Base-by-base conservation (phyloP, 495 filamentous ascomycete species). In the Penicillium roqueforti region DNA sequence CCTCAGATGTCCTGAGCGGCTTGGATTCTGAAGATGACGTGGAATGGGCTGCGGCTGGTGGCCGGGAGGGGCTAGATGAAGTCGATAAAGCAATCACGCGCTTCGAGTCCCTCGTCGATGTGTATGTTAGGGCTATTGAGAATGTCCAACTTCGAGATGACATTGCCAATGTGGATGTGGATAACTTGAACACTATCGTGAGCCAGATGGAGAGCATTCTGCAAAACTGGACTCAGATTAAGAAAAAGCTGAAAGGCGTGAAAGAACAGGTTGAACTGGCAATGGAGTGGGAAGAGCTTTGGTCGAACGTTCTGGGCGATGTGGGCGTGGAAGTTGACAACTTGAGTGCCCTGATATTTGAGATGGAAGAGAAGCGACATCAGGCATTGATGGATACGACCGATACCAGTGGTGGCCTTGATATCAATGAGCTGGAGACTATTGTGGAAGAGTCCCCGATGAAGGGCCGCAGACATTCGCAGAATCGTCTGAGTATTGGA, bases 281-380 rank as follows among this genome's bases (percentile, higher is more conserved):
- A 7, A 92, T 97, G 90, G 93, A 98, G 60, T 98, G 92, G 92
- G 91, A 96, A 67, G 93, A 97, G 72, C 77, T 98, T 19, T 97
- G 92, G 92, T 88, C 87, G 58, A 89, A 79, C 63, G 91, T 97
- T 18, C 74, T 98, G 16, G 92, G 92, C 32, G 92, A 97, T 70
- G 96, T 98, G 40, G 87, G 89, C 34, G 81, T 86, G 49, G 93
- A 98, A 69, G 82, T 96, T 68, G 89, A 95, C 54, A 86, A 86
- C 8, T 81, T 97, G 11, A 82, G 83, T 65, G 79, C 84, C 29
- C 73, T 95, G 37, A 87, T 97, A 31, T 97, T 96, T 60, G 91
- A 97, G 66, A 95, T 97, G 89, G 92, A 98, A 69, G 92, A 97
- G 70, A 83, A 87, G 51, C 77, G 93, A 38, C 91, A 97, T 61